Evolutionary conservation across 225 moss, liverwort and hornwort species (phyloP), one percentile per base, ranked within the genome.

Genomic region (Bryum argenteum): DNA sequence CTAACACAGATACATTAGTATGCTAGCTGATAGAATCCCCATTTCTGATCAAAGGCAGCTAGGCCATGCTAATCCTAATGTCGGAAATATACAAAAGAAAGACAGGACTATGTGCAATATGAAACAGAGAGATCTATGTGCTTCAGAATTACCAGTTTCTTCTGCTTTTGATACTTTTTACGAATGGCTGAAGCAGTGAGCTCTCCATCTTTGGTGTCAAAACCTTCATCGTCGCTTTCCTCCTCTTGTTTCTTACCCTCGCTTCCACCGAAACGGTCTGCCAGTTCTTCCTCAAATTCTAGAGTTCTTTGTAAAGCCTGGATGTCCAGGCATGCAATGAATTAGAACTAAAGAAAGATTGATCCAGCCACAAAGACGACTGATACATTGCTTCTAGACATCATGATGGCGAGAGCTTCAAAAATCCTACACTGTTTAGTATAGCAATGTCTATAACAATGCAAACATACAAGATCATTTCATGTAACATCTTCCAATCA

Each of bases 251-350:
- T 80, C 73, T 77, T 85, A 16, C 77, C 80, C 57, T 87, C 89
- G n/a, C 81, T 88, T 77, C 89, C 94, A 64, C 94, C 94, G 79
- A 94, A 94, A 42, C 94, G 91, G 44, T 94, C 94, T 40, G 91
- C 94, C 54, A 91, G 78, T 80, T 94, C 94, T 77, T 90, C 88
- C 84, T 94, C 94, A 76, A 94, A 94, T 75, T 94, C 94, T 51
- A 91, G 82, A 23, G 94, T 91, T 76, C 90, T 83, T 81, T 94
- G 91, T 58, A 94, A 76, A 55, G 91, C 94, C 91, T 94, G 79
- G 20, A 50, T 11, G 13, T 38, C 39, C 21, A 63, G 52, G 16
- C 62, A 42, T 28, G 45, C 26, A 62, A 44, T 61, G 1, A 62
- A 66, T 60, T 48, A 48, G 48, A 48, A 13, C 14, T 13, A 16